Evolutionary conservation across 441 rosid genomes (phyloP).

Genomic region (Populus hybrid): DNA sequence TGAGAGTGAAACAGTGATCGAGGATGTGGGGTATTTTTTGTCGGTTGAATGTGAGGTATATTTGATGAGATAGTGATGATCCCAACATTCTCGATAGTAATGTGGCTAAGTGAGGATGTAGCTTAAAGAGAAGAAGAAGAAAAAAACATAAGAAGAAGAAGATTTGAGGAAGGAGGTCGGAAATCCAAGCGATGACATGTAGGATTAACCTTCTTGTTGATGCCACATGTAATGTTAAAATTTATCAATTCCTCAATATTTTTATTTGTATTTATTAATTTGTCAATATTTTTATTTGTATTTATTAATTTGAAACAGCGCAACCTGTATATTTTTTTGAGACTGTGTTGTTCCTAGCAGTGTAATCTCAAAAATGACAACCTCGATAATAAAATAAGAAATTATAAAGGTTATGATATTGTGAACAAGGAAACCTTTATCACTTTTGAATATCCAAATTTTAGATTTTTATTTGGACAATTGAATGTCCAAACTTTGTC

Average conservation of each 20-base stretch:
- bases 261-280: no score
- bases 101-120: not conserved
- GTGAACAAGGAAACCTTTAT: no score
- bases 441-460: no score
- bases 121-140: not conserved
- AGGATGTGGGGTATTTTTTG: slow-evolving; percentile 16
- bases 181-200: slow-evolving; percentile 30
- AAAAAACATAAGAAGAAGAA: slow-evolving; percentile 3
- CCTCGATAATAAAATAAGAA: no score
- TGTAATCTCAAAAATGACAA: no score
- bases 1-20: slow-evolving; percentile 17
- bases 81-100: slow-evolving; percentile 9
- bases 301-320: no score
- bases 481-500: no score
- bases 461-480: no score
- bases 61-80: slow-evolving; percentile 24
- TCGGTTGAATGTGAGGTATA: slow-evolving; percentile 20
- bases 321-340: no score
- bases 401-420: no score
- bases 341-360: no score
- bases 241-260: slow-evolving; percentile 19
- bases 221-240: slow-evolving; percentile 24
- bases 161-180: slow-evolving; percentile 17
- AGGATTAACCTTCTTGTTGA: slow-evolving; percentile 5
- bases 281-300: no score